Evolutionary conservation across 352 stramenopile genomes (phyloP), one percentile per base, ranked within the genome.

Genomic region (Phytopythium chamaehyphon): DNA sequence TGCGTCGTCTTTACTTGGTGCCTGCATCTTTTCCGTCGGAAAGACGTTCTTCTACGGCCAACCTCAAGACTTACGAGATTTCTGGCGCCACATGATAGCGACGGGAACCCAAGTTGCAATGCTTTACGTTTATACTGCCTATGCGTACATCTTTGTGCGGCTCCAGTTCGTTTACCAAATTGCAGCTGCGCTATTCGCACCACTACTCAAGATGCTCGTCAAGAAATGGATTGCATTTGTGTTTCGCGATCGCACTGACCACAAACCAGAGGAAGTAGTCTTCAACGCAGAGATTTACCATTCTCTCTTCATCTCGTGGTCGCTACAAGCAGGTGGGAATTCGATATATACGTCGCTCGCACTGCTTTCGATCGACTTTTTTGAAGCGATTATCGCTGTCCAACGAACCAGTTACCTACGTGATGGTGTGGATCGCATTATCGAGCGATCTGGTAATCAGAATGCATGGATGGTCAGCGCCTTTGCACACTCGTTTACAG

Each of bases 271-370:
- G 31, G 47, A 57, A 18, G 64, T 70, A 35, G 43, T 66, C 19
- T 40, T 73, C 19, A 66, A 69, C 12, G 47, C 22, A 15, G 56
- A 73, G 40, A 38, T 73, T n/a, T 66, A 57, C 38, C 56, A 69
- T 40, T 35, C 49, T 10, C 42, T 73, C 6, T 73, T 62, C 26
- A 28, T 69, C 2, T 63, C 49, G 0, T 59, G 53, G 48, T 69
- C 60, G 28, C 61, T 69, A 52, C 28, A 33, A 53, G 66, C 22
- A 39, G 44, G 26, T 51, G 60, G 7, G 48, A 26, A 5, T 57
- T 57, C 10, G 54, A 35, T n/a, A 55, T 53, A 15, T 57, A 51
- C 9, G 61, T 55, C 11, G 36, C 28, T 50, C 16, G 10, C 54
- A 7, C 23, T 72, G n/a, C 50, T 60, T 47, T 24, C 57, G 3